Percentiles rank a stretch among this genome's conserved stretches.
phyloP scores from a whole-genome alignment of 805 yeast species.

The Lachancea thermotolerans region DNA sequence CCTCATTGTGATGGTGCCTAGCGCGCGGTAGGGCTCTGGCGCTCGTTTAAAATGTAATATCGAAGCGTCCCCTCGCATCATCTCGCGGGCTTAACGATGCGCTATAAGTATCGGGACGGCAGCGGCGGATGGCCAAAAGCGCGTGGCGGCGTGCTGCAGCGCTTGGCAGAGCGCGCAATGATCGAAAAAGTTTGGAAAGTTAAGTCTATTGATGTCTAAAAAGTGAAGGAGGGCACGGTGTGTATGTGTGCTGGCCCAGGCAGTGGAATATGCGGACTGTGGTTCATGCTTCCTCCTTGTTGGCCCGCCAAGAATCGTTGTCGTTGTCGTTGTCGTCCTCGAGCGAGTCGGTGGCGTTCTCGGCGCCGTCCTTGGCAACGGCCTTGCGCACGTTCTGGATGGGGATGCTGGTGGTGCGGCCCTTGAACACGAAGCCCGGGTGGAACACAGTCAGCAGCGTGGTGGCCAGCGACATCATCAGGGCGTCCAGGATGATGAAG shows the following conservation, averaged over 20 bases:
- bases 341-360: neutral
- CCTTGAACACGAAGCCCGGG: slow-evolving; percentile 53
- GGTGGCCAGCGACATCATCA: slow-evolving; percentile 50
- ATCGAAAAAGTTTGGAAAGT: too few relatives aligned
- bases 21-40: too few relatives aligned
- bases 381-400: slow-evolving; percentile 13
- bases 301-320: neutral
- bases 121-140: too few relatives aligned
- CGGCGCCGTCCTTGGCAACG: neutral
- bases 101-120: too few relatives aligned
- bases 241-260: neutral
- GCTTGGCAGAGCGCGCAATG: too few relatives aligned
- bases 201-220: too few relatives aligned
- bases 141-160: too few relatives aligned
- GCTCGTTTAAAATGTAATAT: too few relatives aligned
- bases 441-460: slow-evolving; percentile 46
- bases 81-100: too few relatives aligned
- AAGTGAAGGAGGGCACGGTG: neutral
- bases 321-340: neutral
- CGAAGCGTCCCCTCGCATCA: too few relatives aligned
- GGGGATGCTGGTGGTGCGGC: slow-evolving; percentile 23
- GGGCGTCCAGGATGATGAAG: slow-evolving; percentile 53
- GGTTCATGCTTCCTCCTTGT: neutral
- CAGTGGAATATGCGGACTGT: neutral
- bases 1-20: too few relatives aligned